Base-by-base conservation (phyloP, 805 yeast species). In the Candida pseudoglaebosa region DNA sequence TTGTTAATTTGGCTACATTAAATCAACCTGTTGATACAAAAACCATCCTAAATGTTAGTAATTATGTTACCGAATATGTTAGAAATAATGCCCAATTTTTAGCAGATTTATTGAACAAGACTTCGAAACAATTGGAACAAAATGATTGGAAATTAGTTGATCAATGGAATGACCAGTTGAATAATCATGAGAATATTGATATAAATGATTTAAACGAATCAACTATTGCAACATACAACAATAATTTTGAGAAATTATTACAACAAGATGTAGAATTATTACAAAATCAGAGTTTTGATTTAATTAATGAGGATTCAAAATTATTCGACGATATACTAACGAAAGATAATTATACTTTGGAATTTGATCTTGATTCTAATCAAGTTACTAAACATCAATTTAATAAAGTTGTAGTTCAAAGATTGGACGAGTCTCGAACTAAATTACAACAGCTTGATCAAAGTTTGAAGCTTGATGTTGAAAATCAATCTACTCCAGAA, bases 1-100 rank as follows among this genome's bases (percentile, higher is more conserved):
- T 93, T 28, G 80, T 82, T 0, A 71, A 82, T 0, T 58, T 93
- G 32, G 80, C 80, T 4, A 62, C 73, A 3, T 49, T 72, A 26
- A 61, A 70, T 6, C 46, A 36, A 21, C 95, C 96, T 3, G 70
- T 73, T 0, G 81, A 77, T 39, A 61, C 78, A 0, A 62, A 70
- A 4, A 80, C 78, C 18, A 76, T 85, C 4, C 53, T 79, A 35
- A 65, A 71, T 22, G 68, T 63, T 18, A 70, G 67, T 39, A 69
- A 59, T 41, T 67, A 60, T 41, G 65, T 70, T 32, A 71, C 80
- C 16, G 82, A 76, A 38, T 67, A 61, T 46, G 81, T 85, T 4
- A 68, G 93, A 35, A 56, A 73, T 16, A 71, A 75, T 53, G 74
- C 84, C 1, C 71, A 71, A 41, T 75, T 70, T 31, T 52, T 89